Evolutionary conservation across 441 rosid species (phyloP).

Genomic region (Gossypium schwendimanii): DNA sequence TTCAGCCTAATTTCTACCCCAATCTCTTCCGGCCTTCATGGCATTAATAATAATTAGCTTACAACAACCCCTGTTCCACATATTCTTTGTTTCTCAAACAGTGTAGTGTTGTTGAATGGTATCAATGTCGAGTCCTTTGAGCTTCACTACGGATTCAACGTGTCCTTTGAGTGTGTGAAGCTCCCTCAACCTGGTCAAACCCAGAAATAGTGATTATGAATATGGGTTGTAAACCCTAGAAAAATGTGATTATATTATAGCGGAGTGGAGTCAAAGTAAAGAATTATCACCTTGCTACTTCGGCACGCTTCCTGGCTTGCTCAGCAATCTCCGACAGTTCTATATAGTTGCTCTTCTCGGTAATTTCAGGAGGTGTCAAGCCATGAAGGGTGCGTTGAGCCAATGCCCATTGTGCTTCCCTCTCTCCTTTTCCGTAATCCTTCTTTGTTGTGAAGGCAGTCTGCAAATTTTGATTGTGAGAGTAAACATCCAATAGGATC

Average conservation of each 20-base stretch:
- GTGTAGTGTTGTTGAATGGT: constrained; percentile 69
- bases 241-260: too few species aligned
- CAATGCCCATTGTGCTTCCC: constrained; percentile 68
- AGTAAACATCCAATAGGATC: neutral
- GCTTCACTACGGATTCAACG: constrained; percentile 67
- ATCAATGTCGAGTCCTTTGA: constrained; percentile 63
- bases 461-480: constrained; percentile 15
- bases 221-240: too few species aligned
- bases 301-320: constrained; percentile 62
- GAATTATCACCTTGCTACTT: constrained; percentile 46
- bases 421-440: constrained; percentile 61
- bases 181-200: constrained; percentile 50
- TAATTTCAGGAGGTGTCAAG: constrained; percentile 39
- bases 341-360: constrained; percentile 40
- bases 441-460: constrained; percentile 68
- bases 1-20: neutral
- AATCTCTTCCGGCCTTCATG: neutral
- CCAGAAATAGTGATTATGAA: neutral
- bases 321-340: constrained; percentile 60
- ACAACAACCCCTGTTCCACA: neutral
- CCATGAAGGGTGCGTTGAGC: constrained; percentile 72
- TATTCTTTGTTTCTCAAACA: constrained; percentile 22
- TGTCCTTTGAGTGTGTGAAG: constrained; percentile 66
- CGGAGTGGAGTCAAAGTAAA: too few species aligned
- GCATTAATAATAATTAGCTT: neutral